Evolutionary conservation across 768 basidiomycete genomes (phyloP), one percentile per base, ranked within the genome.

Genomic region (Boletus coccyginus): DNA sequence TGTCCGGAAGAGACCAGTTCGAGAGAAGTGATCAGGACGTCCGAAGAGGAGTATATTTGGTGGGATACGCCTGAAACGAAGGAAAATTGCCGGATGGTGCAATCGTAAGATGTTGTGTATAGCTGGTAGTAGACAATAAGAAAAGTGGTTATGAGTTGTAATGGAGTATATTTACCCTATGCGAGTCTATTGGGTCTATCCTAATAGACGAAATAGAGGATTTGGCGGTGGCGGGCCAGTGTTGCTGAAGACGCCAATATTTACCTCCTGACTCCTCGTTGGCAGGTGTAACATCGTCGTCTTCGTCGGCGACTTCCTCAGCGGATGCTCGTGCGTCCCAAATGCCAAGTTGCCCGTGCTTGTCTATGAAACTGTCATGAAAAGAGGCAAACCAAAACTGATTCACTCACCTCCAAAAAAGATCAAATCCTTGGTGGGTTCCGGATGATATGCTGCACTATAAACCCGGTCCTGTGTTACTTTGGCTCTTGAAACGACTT

Each of bases 81-180:
- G 3, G 87, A 89, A 17, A 90, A 76, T 46, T 75, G 76, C 21
- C 92, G 86, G 56, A 94, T 72, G 3, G 87, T 92, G 64, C 85
- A 86, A 64, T 94, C 92, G 59, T 94, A 94, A 12, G 92, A 83
- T 43, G 83, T 86, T 12, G 90, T 93, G 64, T 85, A 92, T 13
- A 93, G 72, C 91, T 92, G 55, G 21, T 41, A 50, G 27, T 32
- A 24, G 14, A 53, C 51, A 47, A 45, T 51, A n/a, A 58, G 48
- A 42, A 40, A 33, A 7, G 21, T 16, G 16, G 1, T n/a, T 17
- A 21, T 27, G 10, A 3, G 11, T 3, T 19, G 10, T 52, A 1
- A 13, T 27, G 19, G 24, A 44, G 40, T 1, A 45, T 10, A 66
- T 78, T 52, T 69, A 91, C 92, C 56, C 79, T 88, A 60, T 92